Conservation (phyloP, 2,329 filamentous ascomycete genomes). For the Xylaria polymorpha region DNA sequence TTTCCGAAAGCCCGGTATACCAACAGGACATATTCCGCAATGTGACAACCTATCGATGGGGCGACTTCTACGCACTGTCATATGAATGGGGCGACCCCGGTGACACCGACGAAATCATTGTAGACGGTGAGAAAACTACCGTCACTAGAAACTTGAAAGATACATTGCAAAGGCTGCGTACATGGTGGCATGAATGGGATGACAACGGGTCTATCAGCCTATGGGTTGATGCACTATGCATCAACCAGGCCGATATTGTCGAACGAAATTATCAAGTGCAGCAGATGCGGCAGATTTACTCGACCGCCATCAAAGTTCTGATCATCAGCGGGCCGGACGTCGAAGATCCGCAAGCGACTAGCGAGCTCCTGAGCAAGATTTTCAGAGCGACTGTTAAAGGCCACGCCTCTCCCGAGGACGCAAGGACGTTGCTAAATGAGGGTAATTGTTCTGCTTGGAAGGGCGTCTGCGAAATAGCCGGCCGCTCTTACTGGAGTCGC, state of each 20-base stretch:
- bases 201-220: background rate
- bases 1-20: background rate
- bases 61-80: slow-evolving; percentile 17
- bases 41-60: slow-evolving; percentile 11
- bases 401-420: background rate
- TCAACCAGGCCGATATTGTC: slow-evolving; percentile 19
- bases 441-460: slow-evolving; percentile 10
- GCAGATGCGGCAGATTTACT: slow-evolving; percentile 28
- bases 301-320: slow-evolving; percentile 5
- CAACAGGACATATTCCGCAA: background rate
- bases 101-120: slow-evolving; percentile 8
- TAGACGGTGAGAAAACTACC: background rate
- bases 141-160: slow-evolving; percentile 14
- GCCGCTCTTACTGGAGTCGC: slow-evolving; percentile 23
- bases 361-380: background rate
- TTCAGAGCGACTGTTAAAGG: background rate
- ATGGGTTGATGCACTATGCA: slow-evolving; percentile 29
- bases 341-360: slow-evolving; percentile 11
- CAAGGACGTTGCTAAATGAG: background rate
- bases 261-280: slow-evolving; percentile 20
- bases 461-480: slow-evolving; percentile 19
- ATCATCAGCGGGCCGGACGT: slow-evolving; percentile 18
- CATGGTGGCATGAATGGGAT: background rate
- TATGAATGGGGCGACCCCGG: slow-evolving; percentile 21
- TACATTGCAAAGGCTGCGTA: background rate